Evolutionary conservation across 1,284 basidiomycete species (phyloP).

Genomic region (Coriolopsis trogii): DNA sequence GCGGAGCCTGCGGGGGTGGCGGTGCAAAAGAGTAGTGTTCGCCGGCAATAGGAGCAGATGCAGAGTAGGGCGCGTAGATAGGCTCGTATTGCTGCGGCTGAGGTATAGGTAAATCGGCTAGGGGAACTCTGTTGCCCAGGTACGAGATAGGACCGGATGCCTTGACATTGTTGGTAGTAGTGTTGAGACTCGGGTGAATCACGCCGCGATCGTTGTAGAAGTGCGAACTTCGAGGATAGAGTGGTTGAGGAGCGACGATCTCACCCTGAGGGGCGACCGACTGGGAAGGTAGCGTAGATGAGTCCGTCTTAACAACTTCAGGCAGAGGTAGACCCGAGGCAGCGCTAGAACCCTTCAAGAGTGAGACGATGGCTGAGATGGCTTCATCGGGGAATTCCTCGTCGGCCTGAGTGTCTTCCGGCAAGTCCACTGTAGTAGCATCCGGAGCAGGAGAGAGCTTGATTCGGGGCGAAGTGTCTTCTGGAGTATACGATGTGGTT

Average conservation of each 20-base stretch:
- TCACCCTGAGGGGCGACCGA: neutral
- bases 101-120: constrained; percentile 8
- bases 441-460: constrained; percentile 5
- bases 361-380: constrained; percentile 30
- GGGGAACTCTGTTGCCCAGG: constrained; percentile 7
- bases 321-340: no score
- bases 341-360: constrained; percentile 24
- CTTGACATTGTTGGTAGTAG: neutral
- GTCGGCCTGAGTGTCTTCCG: constrained; percentile 18
- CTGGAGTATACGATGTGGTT: no score
- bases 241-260: constrained; percentile 14
- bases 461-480: neutral
- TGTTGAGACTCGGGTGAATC: constrained; percentile 4
- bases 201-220: constrained; percentile 5
- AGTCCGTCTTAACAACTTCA: no score
- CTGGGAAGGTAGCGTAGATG: neutral
- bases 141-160: neutral
- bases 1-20: neutral
- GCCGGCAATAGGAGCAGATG: neutral
- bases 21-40: neutral
- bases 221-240: constrained; percentile 5
- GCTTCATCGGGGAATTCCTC: constrained; percentile 29
- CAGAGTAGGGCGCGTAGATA: neutral
- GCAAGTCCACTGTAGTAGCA: constrained; percentile 15
- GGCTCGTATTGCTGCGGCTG: constrained; percentile 5